Conservation (phyloP, 371 early-diverging fungal species). For the Rhizomucor miehei region DNA sequence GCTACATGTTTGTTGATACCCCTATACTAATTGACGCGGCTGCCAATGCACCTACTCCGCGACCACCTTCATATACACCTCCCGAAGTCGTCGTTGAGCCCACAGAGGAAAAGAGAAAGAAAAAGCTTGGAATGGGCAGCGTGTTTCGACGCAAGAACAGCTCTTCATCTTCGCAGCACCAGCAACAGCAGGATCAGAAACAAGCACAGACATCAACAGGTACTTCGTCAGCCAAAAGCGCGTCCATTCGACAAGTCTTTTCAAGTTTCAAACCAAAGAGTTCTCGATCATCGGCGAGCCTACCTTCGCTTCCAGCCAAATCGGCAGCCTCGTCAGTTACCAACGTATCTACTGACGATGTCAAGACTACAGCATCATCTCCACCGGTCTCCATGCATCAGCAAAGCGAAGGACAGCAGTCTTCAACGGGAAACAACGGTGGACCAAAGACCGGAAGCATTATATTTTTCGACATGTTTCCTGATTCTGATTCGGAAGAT, state of each 20-base stretch:
- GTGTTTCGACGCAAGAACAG: slow-evolving; percentile 1
- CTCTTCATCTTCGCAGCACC: background rate
- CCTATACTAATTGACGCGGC: slow-evolving; percentile 1
- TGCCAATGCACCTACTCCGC: background rate
- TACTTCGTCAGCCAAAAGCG: background rate
- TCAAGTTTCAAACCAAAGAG: background rate
- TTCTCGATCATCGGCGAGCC: too few species aligned
- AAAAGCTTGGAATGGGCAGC: background rate
- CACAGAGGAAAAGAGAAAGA: background rate
- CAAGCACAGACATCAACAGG: too few species aligned
- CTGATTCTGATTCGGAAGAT: slow-evolving; percentile 6
- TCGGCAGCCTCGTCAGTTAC: too few species aligned
- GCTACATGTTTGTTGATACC: slow-evolving; percentile 4
- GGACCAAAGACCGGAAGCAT: background rate
- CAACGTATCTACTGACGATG: too few species aligned
- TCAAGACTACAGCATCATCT: too few species aligned
- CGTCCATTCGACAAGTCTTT: background rate
- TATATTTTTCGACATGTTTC: slow-evolving; percentile 9
- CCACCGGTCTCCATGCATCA: too few species aligned
- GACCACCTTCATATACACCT: background rate
- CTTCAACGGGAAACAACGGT: too few species aligned
- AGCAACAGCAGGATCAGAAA: too few species aligned
- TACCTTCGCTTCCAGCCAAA: too few species aligned
- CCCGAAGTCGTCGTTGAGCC: background rate
- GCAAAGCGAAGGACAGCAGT: too few species aligned